A percentile compares a stretch with the other conserved stretches of the same genome.
phyloP scores from a whole-genome alignment of 2,329 filamentous ascomycete species.

The Venturia carpophila region DNA sequence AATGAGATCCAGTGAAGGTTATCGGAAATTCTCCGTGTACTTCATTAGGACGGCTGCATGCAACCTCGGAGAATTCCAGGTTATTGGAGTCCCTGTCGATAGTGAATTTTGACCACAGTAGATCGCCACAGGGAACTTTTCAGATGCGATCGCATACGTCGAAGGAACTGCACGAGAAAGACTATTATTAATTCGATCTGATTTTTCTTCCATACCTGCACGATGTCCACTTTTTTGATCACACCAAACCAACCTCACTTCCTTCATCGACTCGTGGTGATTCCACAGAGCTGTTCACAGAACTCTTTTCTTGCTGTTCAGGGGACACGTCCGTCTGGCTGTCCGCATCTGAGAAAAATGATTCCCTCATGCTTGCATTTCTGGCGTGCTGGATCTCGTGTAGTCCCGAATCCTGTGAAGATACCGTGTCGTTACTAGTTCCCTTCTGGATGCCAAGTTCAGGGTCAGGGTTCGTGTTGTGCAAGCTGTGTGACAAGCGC shows the following conservation, averaged over 20 bases:
- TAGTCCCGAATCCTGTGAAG: not conserved
- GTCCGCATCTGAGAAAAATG: not conserved
- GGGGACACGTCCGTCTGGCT: not conserved
- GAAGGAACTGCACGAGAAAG: not conserved
- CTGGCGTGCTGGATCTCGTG: not conserved
- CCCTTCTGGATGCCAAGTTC: not conserved
- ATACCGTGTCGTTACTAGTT: not conserved
- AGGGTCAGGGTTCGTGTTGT: not conserved
- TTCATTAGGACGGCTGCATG: no score
- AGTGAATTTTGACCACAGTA: no score
- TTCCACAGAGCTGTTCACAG: not conserved
- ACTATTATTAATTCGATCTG: not conserved
- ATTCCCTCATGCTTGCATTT: not conserved
- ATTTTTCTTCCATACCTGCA: no score
- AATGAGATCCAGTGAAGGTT: no score
- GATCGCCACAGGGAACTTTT: no score
- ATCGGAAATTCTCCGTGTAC: no score
- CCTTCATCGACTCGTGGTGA: not conserved
- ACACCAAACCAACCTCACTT: constrained; percentile 1
- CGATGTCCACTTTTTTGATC: not conserved
- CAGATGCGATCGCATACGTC: not conserved
- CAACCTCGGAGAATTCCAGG: no score
- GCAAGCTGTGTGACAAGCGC: not conserved
- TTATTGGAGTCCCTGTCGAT: no score
- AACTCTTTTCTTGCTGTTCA: not conserved